A percentile compares a stretch with the other conserved stretches of the same genome.
Evolutionary conservation across 176 grass and related monocot species (phyloP).

Genomic region (Phragmites australis): DNA sequence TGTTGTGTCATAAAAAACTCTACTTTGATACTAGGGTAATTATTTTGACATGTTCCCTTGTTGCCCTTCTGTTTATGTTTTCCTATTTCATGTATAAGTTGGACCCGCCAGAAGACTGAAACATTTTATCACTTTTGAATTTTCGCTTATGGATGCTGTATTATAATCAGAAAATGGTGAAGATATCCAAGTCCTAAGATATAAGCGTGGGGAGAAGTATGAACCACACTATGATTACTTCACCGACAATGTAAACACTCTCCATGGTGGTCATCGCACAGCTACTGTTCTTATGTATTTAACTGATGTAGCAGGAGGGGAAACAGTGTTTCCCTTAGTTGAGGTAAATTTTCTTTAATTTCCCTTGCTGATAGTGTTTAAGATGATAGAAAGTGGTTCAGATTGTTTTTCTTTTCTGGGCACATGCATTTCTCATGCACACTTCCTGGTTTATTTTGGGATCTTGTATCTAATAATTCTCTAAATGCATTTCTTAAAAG

Average conservation of each 20-base stretch:
- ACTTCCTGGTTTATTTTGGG: not conserved
- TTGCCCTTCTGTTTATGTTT: constrained; percentile 16
- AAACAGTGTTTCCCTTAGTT: constrained; percentile 91
- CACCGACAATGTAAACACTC: constrained; percentile 74
- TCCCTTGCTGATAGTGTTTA: not conserved
- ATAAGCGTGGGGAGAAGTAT: constrained; percentile 82
- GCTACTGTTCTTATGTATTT: constrained; percentile 94
- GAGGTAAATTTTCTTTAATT: constrained; percentile 53
- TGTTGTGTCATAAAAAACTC: not conserved
- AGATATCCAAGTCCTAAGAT: constrained; percentile 84
- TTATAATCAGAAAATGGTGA: constrained; percentile 84
- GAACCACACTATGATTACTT: constrained; percentile 89
- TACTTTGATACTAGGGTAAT: not conserved
- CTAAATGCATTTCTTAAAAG: constrained; percentile 38
- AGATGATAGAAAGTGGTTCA: constrained; percentile 15
- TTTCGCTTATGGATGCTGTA: constrained; percentile 39
- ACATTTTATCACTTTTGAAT: not conserved
- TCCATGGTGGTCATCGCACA: constrained; percentile 72
- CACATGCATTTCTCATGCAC: not conserved
- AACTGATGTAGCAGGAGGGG: constrained; percentile 74
- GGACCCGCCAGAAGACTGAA: not conserved
- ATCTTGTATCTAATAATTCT: constrained; percentile 9
- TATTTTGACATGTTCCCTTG: not conserved
- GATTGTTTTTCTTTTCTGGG: not conserved
- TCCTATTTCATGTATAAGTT: not conserved